These are phyloP conservation scores for Suhomyces sp. DNA, from an alignment of 805 yeast species.

Conservation along the genomic window DNA sequence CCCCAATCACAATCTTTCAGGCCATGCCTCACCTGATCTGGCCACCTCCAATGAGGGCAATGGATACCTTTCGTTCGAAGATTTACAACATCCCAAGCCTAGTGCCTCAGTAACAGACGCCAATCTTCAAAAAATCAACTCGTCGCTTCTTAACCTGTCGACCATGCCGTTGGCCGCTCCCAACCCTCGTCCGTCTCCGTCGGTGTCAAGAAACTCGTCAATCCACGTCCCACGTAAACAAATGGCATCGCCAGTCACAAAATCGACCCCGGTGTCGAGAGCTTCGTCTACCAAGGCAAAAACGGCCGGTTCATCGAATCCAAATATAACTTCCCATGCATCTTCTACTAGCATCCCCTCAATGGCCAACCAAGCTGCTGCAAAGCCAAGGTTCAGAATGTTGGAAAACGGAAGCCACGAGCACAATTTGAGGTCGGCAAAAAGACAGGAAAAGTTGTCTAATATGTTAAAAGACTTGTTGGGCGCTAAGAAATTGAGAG, in stretches of 20 bases:
- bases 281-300: constrained; percentile 17
- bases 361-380: constrained; percentile 6
- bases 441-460: constrained; percentile 72
- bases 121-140: constrained; percentile 10
- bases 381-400: constrained; percentile 49
- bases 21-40: constrained; percentile 8
- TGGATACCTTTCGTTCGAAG: constrained; percentile 3
- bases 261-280: constrained; percentile 17
- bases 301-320: constrained; percentile 7
- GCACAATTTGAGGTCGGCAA: constrained; percentile 73
- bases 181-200: constrained; percentile 5
- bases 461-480: constrained; percentile 72
- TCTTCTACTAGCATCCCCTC: constrained; percentile 9
- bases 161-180: neutral
- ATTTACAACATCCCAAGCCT: constrained; percentile 7
- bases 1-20: constrained; percentile 1
- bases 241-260: constrained; percentile 6
- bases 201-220: constrained; percentile 9
- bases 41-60: constrained; percentile 5
- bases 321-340: constrained; percentile 10
- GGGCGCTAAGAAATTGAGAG: constrained; percentile 70
- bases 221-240: neutral
- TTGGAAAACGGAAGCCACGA: constrained; percentile 73
- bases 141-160: constrained; percentile 3
- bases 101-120: constrained; percentile 4